Conservation (phyloP, 352 stramenopile species). For the Pythium monospermum region DNA sequence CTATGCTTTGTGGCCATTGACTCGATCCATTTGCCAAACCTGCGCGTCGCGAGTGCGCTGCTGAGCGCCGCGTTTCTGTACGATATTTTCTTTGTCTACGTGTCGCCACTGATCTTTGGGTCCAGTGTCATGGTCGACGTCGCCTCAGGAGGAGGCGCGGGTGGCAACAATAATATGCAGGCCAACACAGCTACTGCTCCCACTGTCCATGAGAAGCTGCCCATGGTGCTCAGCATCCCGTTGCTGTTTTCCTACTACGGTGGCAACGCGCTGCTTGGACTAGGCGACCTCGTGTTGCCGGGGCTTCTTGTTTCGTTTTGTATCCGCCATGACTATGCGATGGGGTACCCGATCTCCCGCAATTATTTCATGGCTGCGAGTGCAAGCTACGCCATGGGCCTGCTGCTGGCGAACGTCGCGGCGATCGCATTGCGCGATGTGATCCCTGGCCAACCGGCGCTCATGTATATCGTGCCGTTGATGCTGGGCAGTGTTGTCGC, state of each 20-base stretch:
- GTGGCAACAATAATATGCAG: too few relatives aligned
- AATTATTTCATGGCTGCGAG: constrained; percentile 74
- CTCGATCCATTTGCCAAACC: constrained; percentile 68
- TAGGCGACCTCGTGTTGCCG: constrained; percentile 93
- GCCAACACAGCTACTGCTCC: constrained; percentile 8
- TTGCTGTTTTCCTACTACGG: constrained; percentile 86
- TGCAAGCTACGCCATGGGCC: constrained; percentile 83
- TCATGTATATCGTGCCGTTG: constrained; percentile 94
- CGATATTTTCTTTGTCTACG: constrained; percentile 94
- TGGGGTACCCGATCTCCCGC: constrained; percentile 37
- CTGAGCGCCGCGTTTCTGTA: constrained; percentile 89
- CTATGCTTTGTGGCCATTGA: constrained; percentile 89
- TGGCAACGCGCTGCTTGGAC: constrained; percentile 86
- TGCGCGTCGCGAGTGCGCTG: constrained; percentile 80
- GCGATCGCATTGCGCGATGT: constrained; percentile 89
- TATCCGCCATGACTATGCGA: constrained; percentile 87
- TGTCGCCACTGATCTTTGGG: constrained; percentile 80
- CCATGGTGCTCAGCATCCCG: constrained; percentile 82
- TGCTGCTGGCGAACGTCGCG: constrained; percentile 90
- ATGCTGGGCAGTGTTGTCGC: constrained; percentile 69
- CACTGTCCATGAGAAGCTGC: constrained; percentile 26
- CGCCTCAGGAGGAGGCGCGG: too few relatives aligned
- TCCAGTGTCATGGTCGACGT: constrained; percentile 91
- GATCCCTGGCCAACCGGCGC: constrained; percentile 86
- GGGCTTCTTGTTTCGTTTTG: constrained; percentile 90